phyloP scores from a whole-genome alignment of 1,139 yeast genomes.

The Yamadazyma epiphylla region DNA sequence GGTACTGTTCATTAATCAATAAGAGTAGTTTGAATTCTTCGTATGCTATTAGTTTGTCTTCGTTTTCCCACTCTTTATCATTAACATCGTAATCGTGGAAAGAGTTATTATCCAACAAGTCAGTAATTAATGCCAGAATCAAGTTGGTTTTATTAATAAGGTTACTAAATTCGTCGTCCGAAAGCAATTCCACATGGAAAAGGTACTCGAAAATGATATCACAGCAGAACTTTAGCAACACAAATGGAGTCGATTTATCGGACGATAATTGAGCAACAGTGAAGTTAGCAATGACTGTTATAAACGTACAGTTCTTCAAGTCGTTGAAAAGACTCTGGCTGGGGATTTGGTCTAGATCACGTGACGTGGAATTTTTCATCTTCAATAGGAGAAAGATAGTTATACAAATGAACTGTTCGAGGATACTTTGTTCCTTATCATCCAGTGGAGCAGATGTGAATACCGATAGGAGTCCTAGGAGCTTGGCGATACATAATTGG shows the following conservation, averaged over 20 bases:
- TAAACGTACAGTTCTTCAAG: slow-evolving; percentile 38
- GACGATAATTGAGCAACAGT: slow-evolving; percentile 26
- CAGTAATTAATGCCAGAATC: slow-evolving; percentile 42
- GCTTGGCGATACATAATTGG: slow-evolving; percentile 37
- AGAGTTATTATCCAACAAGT: slow-evolving; percentile 50
- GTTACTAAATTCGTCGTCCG: slow-evolving; percentile 30
- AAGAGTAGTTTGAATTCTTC: slow-evolving; percentile 72
- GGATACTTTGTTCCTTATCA: slow-evolving; percentile 11
- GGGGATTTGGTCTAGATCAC: slow-evolving; percentile 12
- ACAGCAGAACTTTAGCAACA: slow-evolving; percentile 36
- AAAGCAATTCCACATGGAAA: slow-evolving; percentile 31
- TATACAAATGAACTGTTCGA: slow-evolving; percentile 37
- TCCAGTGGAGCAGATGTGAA: no score
- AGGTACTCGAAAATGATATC: slow-evolving; percentile 44
- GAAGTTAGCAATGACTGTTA: slow-evolving; percentile 44
- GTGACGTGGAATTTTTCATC: slow-evolving; percentile 21
- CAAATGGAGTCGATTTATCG: slow-evolving; percentile 22
- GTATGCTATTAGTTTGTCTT: slow-evolving; percentile 60
- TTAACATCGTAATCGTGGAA: slow-evolving; percentile 31
- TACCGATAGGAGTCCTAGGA: slow-evolving; percentile 30
- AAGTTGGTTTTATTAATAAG: slow-evolving; percentile 25
- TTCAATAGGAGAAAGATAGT: slow-evolving; percentile 32
- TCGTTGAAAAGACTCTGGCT: slow-evolving; percentile 20
- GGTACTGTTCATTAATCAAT: slow-evolving; percentile 79
- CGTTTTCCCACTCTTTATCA: slow-evolving; percentile 47